These are phyloP conservation scores for Mycena leptocephala DNA, from an alignment of 768 basidiomycete species.

Conservation along the genomic window DNA sequence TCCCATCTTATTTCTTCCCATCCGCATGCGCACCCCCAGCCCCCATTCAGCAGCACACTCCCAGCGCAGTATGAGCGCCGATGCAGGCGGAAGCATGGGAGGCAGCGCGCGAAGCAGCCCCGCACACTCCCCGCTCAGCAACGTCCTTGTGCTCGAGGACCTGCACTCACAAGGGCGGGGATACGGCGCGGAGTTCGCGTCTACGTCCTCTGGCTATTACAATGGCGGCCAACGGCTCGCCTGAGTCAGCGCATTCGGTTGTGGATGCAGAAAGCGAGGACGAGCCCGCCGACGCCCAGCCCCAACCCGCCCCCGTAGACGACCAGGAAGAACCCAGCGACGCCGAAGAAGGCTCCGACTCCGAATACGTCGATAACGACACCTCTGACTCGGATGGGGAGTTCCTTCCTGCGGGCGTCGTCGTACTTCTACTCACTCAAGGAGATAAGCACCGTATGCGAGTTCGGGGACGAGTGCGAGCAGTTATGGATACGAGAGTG, in stretches of 20 bases:
- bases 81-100: too few species aligned
- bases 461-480: conserved; percentile 1
- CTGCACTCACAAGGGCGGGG: not conserved
- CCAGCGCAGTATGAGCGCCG: not conserved
- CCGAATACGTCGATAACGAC: conserved; percentile 37
- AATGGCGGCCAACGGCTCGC: not conserved
- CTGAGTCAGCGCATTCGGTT: not conserved
- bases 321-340: conserved; percentile 35
- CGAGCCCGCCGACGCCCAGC: not conserved
- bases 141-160: conserved; percentile 14
- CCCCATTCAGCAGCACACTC: not conserved
- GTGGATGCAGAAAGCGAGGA: not conserved
- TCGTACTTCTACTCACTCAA: not conserved
- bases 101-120: not conserved
- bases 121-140: conserved; percentile 5
- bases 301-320: not conserved
- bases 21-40: not conserved
- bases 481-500: not conserved
- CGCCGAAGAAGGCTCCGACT: conserved; percentile 39
- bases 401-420: conserved; percentile 1
- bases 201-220: not conserved
- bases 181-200: not conserved
- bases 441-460: conserved; percentile 31
- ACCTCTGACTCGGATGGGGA: conserved; percentile 40
- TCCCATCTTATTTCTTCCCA: not conserved